phyloP scores from a whole-genome alignment of 306 rosid genomes.

The Spatholobus suberectus region DNA sequence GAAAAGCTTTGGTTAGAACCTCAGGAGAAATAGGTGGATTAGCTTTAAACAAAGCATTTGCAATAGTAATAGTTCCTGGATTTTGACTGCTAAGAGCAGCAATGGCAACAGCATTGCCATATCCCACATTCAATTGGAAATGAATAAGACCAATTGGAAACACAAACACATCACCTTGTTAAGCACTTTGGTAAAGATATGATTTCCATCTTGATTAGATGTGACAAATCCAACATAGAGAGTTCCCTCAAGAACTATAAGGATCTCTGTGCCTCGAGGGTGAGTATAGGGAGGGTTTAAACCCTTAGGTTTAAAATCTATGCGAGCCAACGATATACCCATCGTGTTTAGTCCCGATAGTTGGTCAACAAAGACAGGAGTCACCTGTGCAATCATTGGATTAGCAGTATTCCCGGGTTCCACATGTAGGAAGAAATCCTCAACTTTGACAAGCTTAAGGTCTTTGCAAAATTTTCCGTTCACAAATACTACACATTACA shows the following conservation, averaged over 20 bases:
- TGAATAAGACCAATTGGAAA: constrained; percentile 45
- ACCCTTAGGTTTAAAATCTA: constrained; percentile 26
- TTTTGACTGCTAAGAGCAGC: constrained; percentile 28
- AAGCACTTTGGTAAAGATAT: constrained; percentile 18
- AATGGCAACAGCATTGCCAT: constrained; percentile 35
- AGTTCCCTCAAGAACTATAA: no score
- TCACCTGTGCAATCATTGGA: background rate
- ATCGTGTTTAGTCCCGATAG: constrained; percentile 30
- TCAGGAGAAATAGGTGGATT: no score
- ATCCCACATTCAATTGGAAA: constrained; percentile 40
- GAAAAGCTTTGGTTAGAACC: constrained; percentile 43
- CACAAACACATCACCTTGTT: constrained; percentile 41
- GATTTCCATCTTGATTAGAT: no score
- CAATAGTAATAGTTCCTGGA: constrained; percentile 9
- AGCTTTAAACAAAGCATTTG: no score
- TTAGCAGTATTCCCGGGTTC: constrained; percentile 4
- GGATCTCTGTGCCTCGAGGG: no score
- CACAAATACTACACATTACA: constrained; percentile 37
- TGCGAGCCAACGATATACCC: constrained; percentile 30
- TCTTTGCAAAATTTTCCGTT: constrained; percentile 55
- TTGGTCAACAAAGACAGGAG: background rate
- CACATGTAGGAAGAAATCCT: constrained; percentile 41
- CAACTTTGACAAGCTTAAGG: constrained; percentile 17
- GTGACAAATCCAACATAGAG: no score
- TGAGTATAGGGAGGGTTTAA: constrained; percentile 43